phyloP scores from a whole-genome alignment of 2,329 filamentous ascomycete genomes.

The Karstenula rhodostoma region DNA sequence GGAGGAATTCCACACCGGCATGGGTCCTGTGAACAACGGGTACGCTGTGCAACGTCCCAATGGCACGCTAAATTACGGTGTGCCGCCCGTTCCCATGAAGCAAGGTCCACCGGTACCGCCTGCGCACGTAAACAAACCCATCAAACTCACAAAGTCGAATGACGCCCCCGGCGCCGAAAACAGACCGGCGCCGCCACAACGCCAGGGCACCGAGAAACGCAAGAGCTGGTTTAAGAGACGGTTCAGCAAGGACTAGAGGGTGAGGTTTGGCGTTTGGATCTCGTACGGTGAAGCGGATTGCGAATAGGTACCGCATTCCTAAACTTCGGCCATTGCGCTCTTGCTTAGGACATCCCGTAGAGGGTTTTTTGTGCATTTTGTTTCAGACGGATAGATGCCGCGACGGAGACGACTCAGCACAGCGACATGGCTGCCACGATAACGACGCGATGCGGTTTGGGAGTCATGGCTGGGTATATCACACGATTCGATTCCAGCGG shows the following conservation, averaged over 20 bases:
- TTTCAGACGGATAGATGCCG: slow-evolving; percentile 5
- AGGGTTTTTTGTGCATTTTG: slow-evolving; percentile 14
- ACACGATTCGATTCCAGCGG: not conserved
- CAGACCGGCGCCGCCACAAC: slow-evolving; percentile 31
- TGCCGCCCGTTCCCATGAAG: slow-evolving; percentile 33
- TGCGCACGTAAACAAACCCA: slow-evolving; percentile 17
- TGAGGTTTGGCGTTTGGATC: not conserved
- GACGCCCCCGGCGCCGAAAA: slow-evolving; percentile 18
- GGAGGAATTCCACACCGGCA: slow-evolving; percentile 49
- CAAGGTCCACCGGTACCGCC: slow-evolving; percentile 18
- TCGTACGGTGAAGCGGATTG: not conserved
- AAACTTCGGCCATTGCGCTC: slow-evolving; percentile 16
- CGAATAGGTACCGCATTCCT: slow-evolving; percentile 3
- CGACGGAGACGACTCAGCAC: not conserved
- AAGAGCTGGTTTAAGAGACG: slow-evolving; percentile 89
- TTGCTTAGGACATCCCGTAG: slow-evolving; percentile 17
- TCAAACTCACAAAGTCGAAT: slow-evolving; percentile 28
- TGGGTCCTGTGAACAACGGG: slow-evolving; percentile 25
- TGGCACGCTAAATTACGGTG: slow-evolving; percentile 27
- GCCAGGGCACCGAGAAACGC: slow-evolving; percentile 64
- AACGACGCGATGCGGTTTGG: slow-evolving; percentile 8
- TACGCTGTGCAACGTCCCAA: slow-evolving; percentile 28
- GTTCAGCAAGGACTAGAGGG: slow-evolving; percentile 71
- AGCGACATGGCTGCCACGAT: slow-evolving; percentile 14
- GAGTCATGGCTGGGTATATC: slow-evolving; percentile 7